Base-by-base conservation (phyloP, 2,329 filamentous ascomycete species). In the Claviceps cyperi region DNA sequence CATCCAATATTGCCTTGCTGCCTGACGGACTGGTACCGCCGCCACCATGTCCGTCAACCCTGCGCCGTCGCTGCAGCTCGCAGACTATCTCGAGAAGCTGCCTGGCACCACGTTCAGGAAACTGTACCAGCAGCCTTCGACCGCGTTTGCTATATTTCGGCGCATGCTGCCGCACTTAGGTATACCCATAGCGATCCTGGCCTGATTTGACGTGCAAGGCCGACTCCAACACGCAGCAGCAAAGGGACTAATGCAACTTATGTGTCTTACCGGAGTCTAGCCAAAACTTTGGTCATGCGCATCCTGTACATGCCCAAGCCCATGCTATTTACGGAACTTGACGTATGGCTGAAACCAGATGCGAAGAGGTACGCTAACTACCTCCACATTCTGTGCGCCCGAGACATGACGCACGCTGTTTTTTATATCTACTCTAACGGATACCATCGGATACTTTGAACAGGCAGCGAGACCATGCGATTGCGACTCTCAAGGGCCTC, bases 271-370 rank as follows among this genome's bases (percentile, higher is more conserved):
- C 15, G 14, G 40, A 15, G 28, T 35, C 32, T 59, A 87, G 91
- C 92, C 58, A 97, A 98, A 75, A 88, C 83, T 15, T 84, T 98
- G 61, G 91, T 98, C 53, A 95, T 96, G 84, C 86, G 86, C 39
- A 81, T 98, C 60, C 80, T 98, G 4, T 98, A 95, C 70, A 84
- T 94, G 71, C 86, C 87, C 40, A 75, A 78, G 11, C 86, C 92
- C 0, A 78, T 97, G 55, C 77, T 80, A 2, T 76, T 87, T n/a
- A 72, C 79, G 54, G 85, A 94, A 60, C 77, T 98, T 52, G 89
- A 97, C 58, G 70, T 78, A 41, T 95, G 91, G 88, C 82, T 96
- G 47, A 85, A 83, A 57, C 77, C 87, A 5, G 71, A 73, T 40
- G 69, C 71, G 17, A 73, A 74, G 58, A 68, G 64, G 61, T 68